These are phyloP conservation scores for Tillandsia fasciculata DNA, from an alignment of 176 grass and related monocot species.

Conservation along the genomic window DNA sequence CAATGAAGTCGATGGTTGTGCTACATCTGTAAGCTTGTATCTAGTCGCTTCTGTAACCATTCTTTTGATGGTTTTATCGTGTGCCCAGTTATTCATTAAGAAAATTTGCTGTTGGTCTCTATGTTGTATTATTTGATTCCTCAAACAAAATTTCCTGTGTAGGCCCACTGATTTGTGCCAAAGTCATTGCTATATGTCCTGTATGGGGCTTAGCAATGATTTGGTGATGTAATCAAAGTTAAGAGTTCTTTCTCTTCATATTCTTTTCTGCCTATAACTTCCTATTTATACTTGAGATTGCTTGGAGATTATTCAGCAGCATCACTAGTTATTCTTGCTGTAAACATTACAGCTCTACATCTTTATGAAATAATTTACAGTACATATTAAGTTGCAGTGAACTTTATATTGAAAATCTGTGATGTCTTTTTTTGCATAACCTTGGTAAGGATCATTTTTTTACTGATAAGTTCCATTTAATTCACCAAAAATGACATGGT, in stretches of 20 bases:
- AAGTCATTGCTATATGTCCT: not conserved
- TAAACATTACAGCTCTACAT: no score
- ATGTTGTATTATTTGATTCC: not conserved
- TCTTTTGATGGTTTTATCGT: not conserved
- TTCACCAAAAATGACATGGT: no score
- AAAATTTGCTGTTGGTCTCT: not conserved
- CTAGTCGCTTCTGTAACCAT: not conserved
- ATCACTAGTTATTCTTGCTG: no score
- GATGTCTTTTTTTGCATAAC: no score
- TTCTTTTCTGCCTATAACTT: not conserved
- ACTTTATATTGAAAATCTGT: no score
- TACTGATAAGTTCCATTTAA: no score
- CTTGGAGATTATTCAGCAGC: no score
- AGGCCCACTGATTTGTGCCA: not conserved
- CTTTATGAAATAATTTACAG: no score
- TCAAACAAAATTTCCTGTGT: not conserved
- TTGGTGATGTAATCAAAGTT: not conserved
- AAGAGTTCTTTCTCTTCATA: not conserved
- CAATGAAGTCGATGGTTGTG: slow-evolving; percentile 59
- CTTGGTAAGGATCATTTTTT: no score
- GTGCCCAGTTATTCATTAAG: not conserved
- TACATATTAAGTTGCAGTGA: no score
- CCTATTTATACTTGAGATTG: no score
- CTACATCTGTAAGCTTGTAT: slow-evolving; percentile 34
- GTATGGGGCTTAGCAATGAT: not conserved